A percentile compares a stretch with the other conserved stretches of the same genome.
Evolutionary conservation across 345 rosid species (phyloP).

Genomic region (Kernera saxatilis): DNA sequence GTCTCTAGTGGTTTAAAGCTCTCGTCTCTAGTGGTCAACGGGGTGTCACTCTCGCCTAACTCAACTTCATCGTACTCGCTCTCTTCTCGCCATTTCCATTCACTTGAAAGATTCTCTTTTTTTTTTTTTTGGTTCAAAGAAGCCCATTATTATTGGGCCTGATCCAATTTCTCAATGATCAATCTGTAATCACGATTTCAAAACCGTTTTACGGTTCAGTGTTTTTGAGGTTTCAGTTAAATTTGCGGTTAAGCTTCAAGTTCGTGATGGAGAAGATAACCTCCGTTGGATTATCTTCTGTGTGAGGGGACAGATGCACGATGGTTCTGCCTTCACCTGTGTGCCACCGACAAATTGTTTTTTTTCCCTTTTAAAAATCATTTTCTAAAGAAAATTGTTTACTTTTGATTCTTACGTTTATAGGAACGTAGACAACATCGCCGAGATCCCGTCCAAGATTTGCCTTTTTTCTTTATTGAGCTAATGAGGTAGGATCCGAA

Average conservation of each 20-base stretch:
- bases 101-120: not conserved
- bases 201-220: constrained; percentile 3
- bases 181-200: not conserved
- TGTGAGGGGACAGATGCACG: constrained; percentile 12
- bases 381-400: not conserved
- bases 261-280: not conserved
- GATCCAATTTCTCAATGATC: not conserved
- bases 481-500: constrained; percentile 8
- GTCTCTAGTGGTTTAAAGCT: too few relatives aligned
- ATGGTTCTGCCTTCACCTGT: constrained; percentile 6
- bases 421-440: constrained; percentile 4
- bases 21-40: constrained; percentile 14
- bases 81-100: constrained; percentile 1
- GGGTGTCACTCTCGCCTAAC: constrained; percentile 7
- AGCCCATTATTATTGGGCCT: constrained; percentile 1
- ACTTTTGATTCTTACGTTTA: not conserved
- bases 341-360: constrained; percentile 22
- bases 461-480: not conserved
- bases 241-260: constrained; percentile 11
- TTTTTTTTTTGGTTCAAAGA: not conserved
- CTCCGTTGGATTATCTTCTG: not conserved
- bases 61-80: constrained; percentile 10
- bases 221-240: not conserved
- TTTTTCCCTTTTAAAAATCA: not conserved
- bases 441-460: constrained; percentile 19